Evolutionary conservation across 306 rosid genomes (phyloP).

Genomic region (Lablab purpureus): DNA sequence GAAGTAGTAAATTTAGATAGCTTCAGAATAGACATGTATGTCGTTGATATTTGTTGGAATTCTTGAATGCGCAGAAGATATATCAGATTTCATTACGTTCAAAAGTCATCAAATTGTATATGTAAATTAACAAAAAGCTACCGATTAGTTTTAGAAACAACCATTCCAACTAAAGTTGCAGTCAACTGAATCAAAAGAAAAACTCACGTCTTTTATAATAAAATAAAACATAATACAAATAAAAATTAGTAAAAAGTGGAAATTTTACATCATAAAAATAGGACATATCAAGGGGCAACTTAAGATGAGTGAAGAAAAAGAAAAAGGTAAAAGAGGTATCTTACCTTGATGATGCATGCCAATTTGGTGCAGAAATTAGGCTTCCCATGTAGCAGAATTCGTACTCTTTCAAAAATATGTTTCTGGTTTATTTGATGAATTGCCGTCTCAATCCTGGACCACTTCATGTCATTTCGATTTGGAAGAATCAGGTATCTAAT

Average conservation of each 20-base stretch:
- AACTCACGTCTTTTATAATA: neutral
- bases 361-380: constrained; percentile 78
- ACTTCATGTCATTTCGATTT: constrained; percentile 54
- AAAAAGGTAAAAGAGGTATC: constrained; percentile 11
- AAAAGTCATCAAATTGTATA: constrained; percentile 15
- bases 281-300: constrained; percentile 5
- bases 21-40: constrained; percentile 27
- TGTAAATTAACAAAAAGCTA: constrained; percentile 5
- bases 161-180: constrained; percentile 20
- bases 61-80: neutral
- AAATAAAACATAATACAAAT: neutral
- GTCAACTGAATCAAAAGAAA: neutral
- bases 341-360: constrained; percentile 68
- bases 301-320: constrained; percentile 19
- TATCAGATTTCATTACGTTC: neutral
- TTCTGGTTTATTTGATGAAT: constrained; percentile 41
- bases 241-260: neutral
- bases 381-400: constrained; percentile 91
- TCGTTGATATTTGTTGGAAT: neutral
- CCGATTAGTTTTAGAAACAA: constrained; percentile 11
- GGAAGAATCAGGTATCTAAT: constrained; percentile 75
- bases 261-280: constrained; percentile 7
- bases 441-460: constrained; percentile 51
- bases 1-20: constrained; percentile 4
- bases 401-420: constrained; percentile 67